Conservation (phyloP, 345 rosid species). For the Kernera saxatilis region DNA sequence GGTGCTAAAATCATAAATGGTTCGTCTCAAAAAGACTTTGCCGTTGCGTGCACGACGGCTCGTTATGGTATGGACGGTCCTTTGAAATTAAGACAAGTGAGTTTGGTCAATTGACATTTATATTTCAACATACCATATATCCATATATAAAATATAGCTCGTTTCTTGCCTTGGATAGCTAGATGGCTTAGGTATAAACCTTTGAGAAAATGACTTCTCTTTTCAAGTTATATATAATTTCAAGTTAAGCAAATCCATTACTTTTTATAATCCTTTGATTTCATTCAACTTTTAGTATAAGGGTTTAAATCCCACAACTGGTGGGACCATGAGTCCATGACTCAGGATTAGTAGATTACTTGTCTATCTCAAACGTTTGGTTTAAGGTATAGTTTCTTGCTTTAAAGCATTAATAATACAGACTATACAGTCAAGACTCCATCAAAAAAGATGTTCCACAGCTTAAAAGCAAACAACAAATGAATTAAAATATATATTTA, state of each 20-base stretch:
- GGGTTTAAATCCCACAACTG: background rate
- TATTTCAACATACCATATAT: background rate
- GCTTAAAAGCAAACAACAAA: conserved; percentile 19
- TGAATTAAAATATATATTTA: background rate
- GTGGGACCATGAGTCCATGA: conserved; percentile 10
- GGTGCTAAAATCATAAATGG: background rate
- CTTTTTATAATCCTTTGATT: background rate
- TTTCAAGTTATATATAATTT: background rate
- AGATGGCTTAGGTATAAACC: background rate
- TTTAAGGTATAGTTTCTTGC: conserved; percentile 27
- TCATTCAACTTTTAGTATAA: background rate
- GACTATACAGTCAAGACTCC: background rate
- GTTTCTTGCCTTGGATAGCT: conserved; percentile 6
- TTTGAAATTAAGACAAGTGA: conserved; percentile 1
- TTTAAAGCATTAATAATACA: conserved; percentile 13
- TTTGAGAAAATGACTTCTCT: background rate
- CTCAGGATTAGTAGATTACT: background rate
- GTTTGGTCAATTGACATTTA: conserved; percentile 6
- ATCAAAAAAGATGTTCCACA: background rate
- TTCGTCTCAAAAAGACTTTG: background rate
- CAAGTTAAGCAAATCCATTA: conserved; percentile 9
- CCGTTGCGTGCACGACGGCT: conserved; percentile 29
- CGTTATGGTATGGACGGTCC: conserved; percentile 9
- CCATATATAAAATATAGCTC: background rate
- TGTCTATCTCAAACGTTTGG: background rate